phyloP scores from a whole-genome alignment of 139 green algal genomes.

The Chlorella sp. region DNA sequence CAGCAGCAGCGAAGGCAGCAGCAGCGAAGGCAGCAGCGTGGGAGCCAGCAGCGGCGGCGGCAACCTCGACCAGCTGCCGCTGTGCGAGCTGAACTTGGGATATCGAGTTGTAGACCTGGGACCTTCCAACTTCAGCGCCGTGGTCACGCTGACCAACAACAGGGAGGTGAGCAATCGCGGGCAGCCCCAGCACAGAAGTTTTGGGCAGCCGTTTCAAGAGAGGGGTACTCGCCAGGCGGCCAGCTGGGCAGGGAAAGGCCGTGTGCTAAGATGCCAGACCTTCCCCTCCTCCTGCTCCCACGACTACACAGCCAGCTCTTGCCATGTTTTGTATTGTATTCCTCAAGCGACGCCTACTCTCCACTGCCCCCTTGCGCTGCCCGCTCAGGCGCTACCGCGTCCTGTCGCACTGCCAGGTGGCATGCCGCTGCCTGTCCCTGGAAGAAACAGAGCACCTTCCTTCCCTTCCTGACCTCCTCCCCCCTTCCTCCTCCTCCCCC shows the following conservation, averaged over 20 bases:
- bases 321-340: too few species aligned
- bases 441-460: not conserved
- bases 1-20: not conserved
- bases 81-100: slow-evolving; percentile 30
- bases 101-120: slow-evolving; percentile 4
- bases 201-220: too few species aligned
- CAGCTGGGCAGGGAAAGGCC: too few species aligned
- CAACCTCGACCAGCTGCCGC: not conserved
- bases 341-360: too few species aligned
- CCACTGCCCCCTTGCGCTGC: not conserved
- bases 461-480: not conserved
- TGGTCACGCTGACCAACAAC: slow-evolving; percentile 43
- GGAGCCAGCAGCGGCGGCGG: not conserved
- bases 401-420: too few species aligned
- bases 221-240: too few species aligned
- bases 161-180: slow-evolving; percentile 28
- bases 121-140: not conserved
- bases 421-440: too few species aligned
- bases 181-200: not conserved
- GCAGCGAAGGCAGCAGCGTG: not conserved
- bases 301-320: not conserved
- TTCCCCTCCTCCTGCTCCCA: not conserved
- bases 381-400: too few species aligned
- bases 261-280: too few species aligned
- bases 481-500: not conserved